A percentile compares a stretch with the other conserved stretches of the same genome.
These are phyloP conservation scores for Microdochium nivale DNA, from an alignment of 2,329 filamentous ascomycete genomes.

Conservation along the genomic window DNA sequence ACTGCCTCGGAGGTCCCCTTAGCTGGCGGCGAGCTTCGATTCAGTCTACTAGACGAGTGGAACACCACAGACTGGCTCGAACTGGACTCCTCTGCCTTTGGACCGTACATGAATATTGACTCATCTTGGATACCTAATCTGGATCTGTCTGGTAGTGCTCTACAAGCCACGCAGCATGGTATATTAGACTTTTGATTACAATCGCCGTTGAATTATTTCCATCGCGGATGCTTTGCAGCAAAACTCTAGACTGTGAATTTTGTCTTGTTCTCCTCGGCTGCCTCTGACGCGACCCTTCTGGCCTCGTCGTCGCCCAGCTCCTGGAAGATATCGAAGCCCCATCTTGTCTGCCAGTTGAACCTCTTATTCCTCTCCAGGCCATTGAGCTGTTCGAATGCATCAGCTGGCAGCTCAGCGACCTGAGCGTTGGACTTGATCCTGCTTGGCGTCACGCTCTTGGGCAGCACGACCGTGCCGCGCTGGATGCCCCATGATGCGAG, in stretches of 20 bases:
- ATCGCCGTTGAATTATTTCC: background rate
- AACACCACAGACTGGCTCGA: conserved; percentile 8
- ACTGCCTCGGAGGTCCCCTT: background rate
- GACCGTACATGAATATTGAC: conserved; percentile 7
- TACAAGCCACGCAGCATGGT: background rate
- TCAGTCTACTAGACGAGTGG: conserved; percentile 6
- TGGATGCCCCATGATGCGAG: conserved; percentile 36
- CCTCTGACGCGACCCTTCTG: conserved; percentile 21
- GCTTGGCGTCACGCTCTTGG: conserved; percentile 34
- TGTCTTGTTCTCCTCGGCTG: conserved; percentile 23
- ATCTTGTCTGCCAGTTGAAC: conserved; percentile 30
- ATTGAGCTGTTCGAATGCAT: conserved; percentile 26
- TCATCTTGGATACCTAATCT: background rate
- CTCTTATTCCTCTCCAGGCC: conserved; percentile 30
- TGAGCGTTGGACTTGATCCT: conserved; percentile 31
- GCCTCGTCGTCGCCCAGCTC: conserved; percentile 28
- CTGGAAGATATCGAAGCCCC: conserved; percentile 36
- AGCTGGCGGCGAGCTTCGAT: background rate
- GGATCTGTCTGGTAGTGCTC: background rate
- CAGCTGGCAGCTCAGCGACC: conserved; percentile 25
- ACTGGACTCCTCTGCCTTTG: conserved; percentile 12
- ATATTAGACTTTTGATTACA: background rate
- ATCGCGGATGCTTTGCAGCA: background rate
- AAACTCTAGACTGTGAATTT: conserved; percentile 17
- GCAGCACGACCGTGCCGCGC: conserved; percentile 32